A percentile compares a stretch with the other conserved stretches of the same genome.
phyloP scores from a whole-genome alignment of 768 basidiomycete genomes.

The Pholiota conissans region DNA sequence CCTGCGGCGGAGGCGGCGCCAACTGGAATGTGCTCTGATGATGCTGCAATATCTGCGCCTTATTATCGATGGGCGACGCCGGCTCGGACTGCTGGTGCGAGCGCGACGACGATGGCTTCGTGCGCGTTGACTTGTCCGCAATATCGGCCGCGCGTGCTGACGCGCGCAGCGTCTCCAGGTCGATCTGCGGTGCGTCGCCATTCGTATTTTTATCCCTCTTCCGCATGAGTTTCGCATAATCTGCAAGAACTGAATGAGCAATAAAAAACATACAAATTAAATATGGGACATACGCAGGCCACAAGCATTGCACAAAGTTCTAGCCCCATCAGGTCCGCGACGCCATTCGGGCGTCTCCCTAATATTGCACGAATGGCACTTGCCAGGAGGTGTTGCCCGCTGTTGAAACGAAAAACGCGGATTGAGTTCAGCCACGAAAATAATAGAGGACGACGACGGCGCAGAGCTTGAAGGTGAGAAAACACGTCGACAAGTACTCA shows the following conservation, averaged over 20 bases:
- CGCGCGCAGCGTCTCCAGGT: constrained; percentile 75
- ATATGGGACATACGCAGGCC: constrained; percentile 49
- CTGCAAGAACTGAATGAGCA: constrained; percentile 33
- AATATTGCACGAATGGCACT: constrained; percentile 87
- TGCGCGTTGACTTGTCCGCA: constrained; percentile 32
- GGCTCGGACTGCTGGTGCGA: constrained; percentile 28
- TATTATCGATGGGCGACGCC: constrained; percentile 29
- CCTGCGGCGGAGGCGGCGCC: constrained; percentile 21
- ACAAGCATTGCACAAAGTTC: constrained; percentile 85
- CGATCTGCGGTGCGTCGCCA: constrained; percentile 59
- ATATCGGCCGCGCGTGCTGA: constrained; percentile 62
- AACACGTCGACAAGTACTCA: constrained; percentile 40
- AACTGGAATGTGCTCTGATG: constrained; percentile 67
- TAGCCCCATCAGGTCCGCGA: constrained; percentile 79
- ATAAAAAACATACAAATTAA: background rate
- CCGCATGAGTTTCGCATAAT: constrained; percentile 82
- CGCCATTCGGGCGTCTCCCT: constrained; percentile 89
- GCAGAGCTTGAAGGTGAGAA: constrained; percentile 9
- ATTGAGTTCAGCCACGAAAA: constrained; percentile 22
- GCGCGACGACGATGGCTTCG: constrained; percentile 25
- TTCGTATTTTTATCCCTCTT: constrained; percentile 72
- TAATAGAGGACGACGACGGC: background rate
- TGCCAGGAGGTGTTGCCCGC: constrained; percentile 84
- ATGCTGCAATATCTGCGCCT: constrained; percentile 23
- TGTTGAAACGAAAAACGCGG: constrained; percentile 39